Percentiles rank a stretch among this genome's conserved stretches.
phyloP scores from a whole-genome alignment of 441 rosid genomes.

The Breynia disticha region DNA sequence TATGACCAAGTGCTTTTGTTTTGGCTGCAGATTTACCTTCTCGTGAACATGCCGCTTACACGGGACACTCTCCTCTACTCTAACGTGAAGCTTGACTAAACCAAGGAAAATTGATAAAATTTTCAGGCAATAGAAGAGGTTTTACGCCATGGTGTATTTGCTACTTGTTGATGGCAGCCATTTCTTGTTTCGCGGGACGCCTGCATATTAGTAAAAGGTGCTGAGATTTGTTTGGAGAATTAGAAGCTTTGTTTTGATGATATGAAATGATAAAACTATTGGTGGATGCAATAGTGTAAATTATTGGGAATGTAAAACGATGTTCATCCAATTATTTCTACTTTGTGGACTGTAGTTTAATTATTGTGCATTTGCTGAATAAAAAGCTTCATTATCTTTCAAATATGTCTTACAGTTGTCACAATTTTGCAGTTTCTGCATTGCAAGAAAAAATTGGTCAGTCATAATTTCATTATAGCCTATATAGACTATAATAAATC shows the following conservation, averaged over 20 bases:
- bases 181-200: too few relatives aligned
- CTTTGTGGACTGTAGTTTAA: slow-evolving; percentile 1
- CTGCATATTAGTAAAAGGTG: neutral
- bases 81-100: slow-evolving; percentile 89
- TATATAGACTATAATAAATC: too few relatives aligned
- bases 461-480: too few relatives aligned
- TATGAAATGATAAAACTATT: neutral
- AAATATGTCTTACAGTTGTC: too few relatives aligned
- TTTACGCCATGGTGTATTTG: slow-evolving; percentile 3
- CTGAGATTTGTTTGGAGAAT: slow-evolving; percentile 8
- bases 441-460: too few relatives aligned
- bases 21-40: slow-evolving; percentile 65
- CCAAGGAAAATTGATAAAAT: slow-evolving; percentile 11
- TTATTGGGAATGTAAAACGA: slow-evolving; percentile 1
- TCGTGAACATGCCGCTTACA: slow-evolving; percentile 81
- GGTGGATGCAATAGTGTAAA: slow-evolving; percentile 9
- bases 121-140: slow-evolving; percentile 14
- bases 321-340: neutral
- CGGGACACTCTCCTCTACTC: slow-evolving; percentile 93
- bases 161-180: slow-evolving; percentile 10
- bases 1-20: neutral
- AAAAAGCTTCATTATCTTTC: too few relatives aligned
- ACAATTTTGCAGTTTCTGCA: too few relatives aligned
- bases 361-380: slow-evolving; percentile 11
- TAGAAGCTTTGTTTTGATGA: too few relatives aligned